phyloP scores from a whole-genome alignment of 2,329 filamentous ascomycete genomes.

The Colletotrichum eleusines region DNA sequence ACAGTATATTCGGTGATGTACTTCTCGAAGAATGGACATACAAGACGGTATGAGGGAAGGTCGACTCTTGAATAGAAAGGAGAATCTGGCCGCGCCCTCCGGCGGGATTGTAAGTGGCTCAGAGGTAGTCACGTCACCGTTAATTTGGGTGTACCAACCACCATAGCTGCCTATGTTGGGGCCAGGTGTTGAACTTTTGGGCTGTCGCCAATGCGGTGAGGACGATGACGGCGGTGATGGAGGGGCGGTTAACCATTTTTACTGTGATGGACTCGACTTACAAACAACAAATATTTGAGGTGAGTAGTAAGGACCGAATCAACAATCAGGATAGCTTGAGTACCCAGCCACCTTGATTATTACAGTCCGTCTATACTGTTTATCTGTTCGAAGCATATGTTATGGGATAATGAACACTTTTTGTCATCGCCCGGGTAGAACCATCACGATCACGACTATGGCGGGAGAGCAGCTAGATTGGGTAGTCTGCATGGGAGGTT shows the following conservation, averaged over 20 bases:
- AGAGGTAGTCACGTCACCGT: slow-evolving; percentile 7
- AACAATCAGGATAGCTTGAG: not conserved
- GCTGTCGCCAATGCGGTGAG: slow-evolving; percentile 13
- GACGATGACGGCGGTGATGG: not conserved
- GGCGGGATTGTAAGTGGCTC: not conserved
- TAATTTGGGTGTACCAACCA: not conserved
- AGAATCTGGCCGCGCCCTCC: not conserved
- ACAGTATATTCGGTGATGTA: slow-evolving; percentile 23
- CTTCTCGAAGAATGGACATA: slow-evolving; percentile 15
- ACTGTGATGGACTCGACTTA: not conserved
- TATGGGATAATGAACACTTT: not conserved
- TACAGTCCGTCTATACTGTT: not conserved
- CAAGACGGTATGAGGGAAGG: not conserved
- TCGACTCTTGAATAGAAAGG: slow-evolving; percentile 15
- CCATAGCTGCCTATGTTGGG: slow-evolving; percentile 5
- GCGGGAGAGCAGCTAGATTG: not conserved
- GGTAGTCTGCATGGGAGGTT: not conserved
- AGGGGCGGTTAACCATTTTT: slow-evolving; percentile 9
- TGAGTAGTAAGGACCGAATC: not conserved
- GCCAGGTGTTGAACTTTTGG: slow-evolving; percentile 19
- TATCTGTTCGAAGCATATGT: not conserved
- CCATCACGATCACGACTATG: not conserved
- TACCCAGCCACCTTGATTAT: not conserved
- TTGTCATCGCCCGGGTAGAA: not conserved
- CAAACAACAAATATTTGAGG: not conserved